phyloP scores from a whole-genome alignment of 164 flowering plant genomes.

The Annona cherimola region DNA sequence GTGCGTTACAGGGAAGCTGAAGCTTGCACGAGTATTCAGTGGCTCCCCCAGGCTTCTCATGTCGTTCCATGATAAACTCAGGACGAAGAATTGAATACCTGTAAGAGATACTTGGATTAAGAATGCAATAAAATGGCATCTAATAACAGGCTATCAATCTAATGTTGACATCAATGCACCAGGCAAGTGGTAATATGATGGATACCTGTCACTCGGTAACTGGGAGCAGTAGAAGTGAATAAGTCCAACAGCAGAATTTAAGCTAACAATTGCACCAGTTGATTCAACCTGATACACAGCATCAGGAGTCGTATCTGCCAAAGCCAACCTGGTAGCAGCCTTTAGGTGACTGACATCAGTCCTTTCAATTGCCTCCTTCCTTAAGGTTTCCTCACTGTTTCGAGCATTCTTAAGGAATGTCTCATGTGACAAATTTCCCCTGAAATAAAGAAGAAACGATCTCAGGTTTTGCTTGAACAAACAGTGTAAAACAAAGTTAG shows the following conservation, averaged over 20 bases:
- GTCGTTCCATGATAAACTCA: slow-evolving; percentile 90
- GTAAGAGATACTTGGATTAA: slow-evolving; percentile 8
- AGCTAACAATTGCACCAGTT: slow-evolving; percentile 96
- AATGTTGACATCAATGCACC: neutral
- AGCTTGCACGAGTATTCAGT: slow-evolving; percentile 91
- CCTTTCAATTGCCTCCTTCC: slow-evolving; percentile 95
- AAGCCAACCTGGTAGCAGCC: slow-evolving; percentile 52
- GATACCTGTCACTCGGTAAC: slow-evolving; percentile 95
- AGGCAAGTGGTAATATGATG: neutral
- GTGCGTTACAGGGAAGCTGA: slow-evolving; percentile 99
- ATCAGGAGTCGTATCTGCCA: slow-evolving; percentile 60
- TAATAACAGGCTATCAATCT: neutral
- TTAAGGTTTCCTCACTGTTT: slow-evolving; percentile 95
- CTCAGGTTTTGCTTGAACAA: slow-evolving; percentile 1
- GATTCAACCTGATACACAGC: slow-evolving; percentile 91
- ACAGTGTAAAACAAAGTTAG: no score
- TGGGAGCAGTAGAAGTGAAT: slow-evolving; percentile 97
- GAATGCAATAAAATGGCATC: neutral
- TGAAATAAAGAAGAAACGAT: slow-evolving; percentile 16
- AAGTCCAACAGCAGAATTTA: slow-evolving; percentile 98
- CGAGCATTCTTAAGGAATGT: slow-evolving; percentile 90
- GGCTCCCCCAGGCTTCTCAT: slow-evolving; percentile 81
- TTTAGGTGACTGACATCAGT: slow-evolving; percentile 95
- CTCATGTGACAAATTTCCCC: slow-evolving; percentile 86
- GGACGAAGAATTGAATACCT: slow-evolving; percentile 97